Base-by-base conservation (phyloP, 345 rosid species). In the Arabis alpina region DNA sequence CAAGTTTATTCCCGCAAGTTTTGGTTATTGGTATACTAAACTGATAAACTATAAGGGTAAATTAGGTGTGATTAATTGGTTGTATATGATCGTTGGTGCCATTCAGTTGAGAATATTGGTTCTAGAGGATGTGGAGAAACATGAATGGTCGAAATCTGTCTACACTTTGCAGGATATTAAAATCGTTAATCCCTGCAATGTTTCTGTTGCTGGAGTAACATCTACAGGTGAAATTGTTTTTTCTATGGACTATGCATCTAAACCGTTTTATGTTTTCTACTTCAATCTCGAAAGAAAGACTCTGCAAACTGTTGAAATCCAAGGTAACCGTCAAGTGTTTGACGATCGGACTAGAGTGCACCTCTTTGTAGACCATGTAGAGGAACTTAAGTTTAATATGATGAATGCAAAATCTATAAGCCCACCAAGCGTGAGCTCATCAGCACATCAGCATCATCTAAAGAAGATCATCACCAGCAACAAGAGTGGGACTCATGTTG, bases 1-100 rank as follows among this genome's bases (percentile, higher is more conserved):
- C 7, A 24, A 24, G 32, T 23, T 23, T 50, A 5, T 50, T 9
- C 13, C 10, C 13, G 32, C 7, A 0, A 5, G 4, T 11, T 14
- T 19, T n/a, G n/a, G n/a, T n/a, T n/a, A n/a, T n/a, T n/a, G n/a
- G n/a, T n/a, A n/a, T n/a, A n/a, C n/a, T n/a, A 8, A 3, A 7
- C 15, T 47, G 52, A 4, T 50, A 10, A 53, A 53, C 37, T 53
- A 10, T 27, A 53, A 27, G 37, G 57, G 57, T 12, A 53, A 53
- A 10, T 13, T 53, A 53, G 37, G 57, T 28, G 16, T 8, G 57
- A 53, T 53, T 53, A 3, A 3, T 13, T 27, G 2, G 57, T 27
- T 53, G 8, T 1, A 3, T 27, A 0, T 53, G 37, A n/a, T n/a
- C n/a, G n/a, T n/a, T n/a, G n/a, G n/a, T n/a, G n/a, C n/a, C n/a